A percentile compares a stretch with the other conserved stretches of the same genome.
Conservation (phyloP, 306 rosid species). For the Oemleria cerasiformis region DNA sequence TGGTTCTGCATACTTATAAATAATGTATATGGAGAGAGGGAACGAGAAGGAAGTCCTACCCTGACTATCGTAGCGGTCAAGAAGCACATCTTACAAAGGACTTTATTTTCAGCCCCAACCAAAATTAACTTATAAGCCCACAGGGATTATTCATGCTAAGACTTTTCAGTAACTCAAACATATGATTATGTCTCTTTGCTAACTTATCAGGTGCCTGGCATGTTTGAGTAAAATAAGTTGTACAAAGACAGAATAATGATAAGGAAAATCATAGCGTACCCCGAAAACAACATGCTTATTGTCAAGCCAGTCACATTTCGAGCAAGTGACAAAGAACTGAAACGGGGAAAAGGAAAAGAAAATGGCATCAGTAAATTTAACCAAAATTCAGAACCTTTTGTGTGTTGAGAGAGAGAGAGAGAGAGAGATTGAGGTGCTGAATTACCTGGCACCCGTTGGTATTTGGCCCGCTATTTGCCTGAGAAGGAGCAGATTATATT, state of each 20-base stretch:
- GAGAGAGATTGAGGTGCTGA: background rate
- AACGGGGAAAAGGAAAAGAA: background rate
- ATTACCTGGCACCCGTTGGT: conserved; percentile 93
- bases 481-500: conserved; percentile 28
- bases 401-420: background rate
- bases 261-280: conserved; percentile 52
- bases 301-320: conserved; percentile 99
- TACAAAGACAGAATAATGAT: background rate
- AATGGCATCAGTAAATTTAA: background rate
- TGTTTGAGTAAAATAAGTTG: background rate
- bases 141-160: too few species aligned
- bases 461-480: conserved; percentile 92
- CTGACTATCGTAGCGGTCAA: too few species aligned
- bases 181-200: background rate
- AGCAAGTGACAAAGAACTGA: conserved; percentile 92
- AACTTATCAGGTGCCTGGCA: background rate
- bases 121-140: background rate
- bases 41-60: too few species aligned
- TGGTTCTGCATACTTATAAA: background rate
- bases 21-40: background rate
- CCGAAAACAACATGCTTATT: conserved; percentile 97
- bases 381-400: background rate
- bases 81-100: too few species aligned
- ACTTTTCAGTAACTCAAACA: background rate
- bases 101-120: too few species aligned